Evolutionary conservation across 768 basidiomycete species (phyloP).

Genomic region (Tubosaeta sp.): DNA sequence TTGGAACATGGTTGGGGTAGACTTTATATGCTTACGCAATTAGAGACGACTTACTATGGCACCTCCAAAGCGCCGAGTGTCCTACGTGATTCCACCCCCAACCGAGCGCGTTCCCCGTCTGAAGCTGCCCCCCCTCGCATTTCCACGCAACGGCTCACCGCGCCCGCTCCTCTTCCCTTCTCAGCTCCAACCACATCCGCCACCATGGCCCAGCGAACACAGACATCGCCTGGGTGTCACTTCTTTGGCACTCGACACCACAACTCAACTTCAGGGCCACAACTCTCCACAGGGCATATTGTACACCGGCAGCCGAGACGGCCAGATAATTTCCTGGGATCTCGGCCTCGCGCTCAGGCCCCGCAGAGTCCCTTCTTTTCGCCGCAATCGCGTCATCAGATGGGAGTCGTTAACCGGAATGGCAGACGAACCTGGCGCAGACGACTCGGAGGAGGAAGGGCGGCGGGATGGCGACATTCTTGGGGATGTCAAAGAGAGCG

Average conservation of each 20-base stretch:
- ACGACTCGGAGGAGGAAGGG: slow-evolving; percentile 63
- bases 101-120: slow-evolving; percentile 57
- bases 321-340: slow-evolving; percentile 86
- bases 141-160: slow-evolving; percentile 60
- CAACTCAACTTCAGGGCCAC: slow-evolving; percentile 70
- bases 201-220: slow-evolving; percentile 44
- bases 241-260: slow-evolving; percentile 81
- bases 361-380: slow-evolving; percentile 32
- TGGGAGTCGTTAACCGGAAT: slow-evolving; percentile 89
- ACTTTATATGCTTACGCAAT: slow-evolving; percentile 23
- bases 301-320: slow-evolving; percentile 88
- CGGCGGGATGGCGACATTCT: slow-evolving; percentile 73
- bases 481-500: slow-evolving; percentile 58
- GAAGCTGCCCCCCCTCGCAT: slow-evolving; percentile 62
- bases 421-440: slow-evolving; percentile 65
- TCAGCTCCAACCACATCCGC: slow-evolving; percentile 19
- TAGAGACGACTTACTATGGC: slow-evolving; percentile 25
- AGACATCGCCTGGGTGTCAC: slow-evolving; percentile 84
- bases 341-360: slow-evolving; percentile 57
- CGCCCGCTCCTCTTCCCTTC: slow-evolving; percentile 60
- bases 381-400: slow-evolving; percentile 33
- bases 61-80: slow-evolving; percentile 65
- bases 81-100: slow-evolving; percentile 83
- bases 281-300: slow-evolving; percentile 76
- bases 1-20: slow-evolving; percentile 63